phyloP scores from a whole-genome alignment of 1,284 basidiomycete species.

The Sanghuangporus weigelae region DNA sequence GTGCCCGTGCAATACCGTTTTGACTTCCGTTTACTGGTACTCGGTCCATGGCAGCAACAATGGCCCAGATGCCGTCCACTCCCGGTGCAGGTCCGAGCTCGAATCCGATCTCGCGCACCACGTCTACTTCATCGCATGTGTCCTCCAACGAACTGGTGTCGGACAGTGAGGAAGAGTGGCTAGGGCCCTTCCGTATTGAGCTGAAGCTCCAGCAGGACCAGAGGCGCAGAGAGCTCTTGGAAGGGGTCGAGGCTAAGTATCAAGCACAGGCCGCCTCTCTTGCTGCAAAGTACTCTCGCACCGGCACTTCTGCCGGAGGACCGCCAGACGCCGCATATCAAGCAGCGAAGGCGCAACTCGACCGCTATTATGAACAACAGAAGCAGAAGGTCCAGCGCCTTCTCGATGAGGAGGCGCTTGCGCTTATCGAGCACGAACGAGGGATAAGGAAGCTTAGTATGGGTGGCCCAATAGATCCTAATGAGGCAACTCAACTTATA shows the following conservation, averaged over 20 bases:
- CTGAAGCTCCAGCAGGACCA: background rate
- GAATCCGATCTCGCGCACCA: background rate
- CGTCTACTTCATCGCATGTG: background rate
- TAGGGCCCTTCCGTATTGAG: background rate
- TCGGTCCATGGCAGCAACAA: background rate
- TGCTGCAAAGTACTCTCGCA: background rate
- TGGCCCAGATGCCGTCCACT: constrained; percentile 6
- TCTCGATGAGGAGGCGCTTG: constrained; percentile 5
- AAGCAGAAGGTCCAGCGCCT: background rate
- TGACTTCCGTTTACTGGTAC: background rate
- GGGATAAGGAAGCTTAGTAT: constrained; percentile 6
- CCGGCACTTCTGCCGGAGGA: background rate
- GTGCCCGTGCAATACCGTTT: background rate
- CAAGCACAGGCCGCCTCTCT: background rate
- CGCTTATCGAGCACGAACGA: constrained; percentile 8
- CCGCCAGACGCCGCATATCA: background rate
- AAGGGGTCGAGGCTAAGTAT: constrained; percentile 1
- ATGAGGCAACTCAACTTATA: background rate
- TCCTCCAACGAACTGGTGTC: background rate
- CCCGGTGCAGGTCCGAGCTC: constrained; percentile 9
- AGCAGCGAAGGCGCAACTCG: background rate
- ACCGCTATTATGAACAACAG: background rate
- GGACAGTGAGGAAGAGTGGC: constrained; percentile 10
- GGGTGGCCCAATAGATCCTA: background rate
- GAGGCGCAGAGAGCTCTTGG: background rate